Evolutionary conservation across 2,329 filamentous ascomycete species (phyloP).

Genomic region (Ceratocystis alfenasii): DNA sequence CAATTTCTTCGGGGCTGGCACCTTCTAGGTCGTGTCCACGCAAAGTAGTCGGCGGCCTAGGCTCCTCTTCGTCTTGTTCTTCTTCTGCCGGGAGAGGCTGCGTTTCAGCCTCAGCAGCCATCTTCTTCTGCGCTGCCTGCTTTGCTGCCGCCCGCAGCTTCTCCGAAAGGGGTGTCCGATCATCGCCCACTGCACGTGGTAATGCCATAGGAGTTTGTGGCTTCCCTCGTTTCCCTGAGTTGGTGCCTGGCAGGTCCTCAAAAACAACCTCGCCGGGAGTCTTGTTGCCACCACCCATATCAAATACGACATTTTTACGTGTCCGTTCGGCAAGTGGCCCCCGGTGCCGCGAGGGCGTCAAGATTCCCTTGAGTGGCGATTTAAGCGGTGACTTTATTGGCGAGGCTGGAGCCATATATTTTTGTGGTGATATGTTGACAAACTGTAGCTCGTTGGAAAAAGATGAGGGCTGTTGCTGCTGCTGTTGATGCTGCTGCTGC

Average conservation of each 20-base stretch:
- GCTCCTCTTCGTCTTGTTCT: too few relatives aligned
- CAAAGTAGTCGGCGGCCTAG: not conserved
- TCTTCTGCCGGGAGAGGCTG: conserved; percentile 12
- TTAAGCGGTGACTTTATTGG: conserved; percentile 17
- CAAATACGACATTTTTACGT: conserved; percentile 47
- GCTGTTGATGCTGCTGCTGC: not conserved
- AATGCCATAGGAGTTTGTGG: conserved; percentile 1
- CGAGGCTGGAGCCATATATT: conserved; percentile 9
- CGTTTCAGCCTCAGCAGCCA: not conserved
- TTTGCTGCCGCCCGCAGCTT: conserved; percentile 22
- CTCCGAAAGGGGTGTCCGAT: conserved; percentile 20
- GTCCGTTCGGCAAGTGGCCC: conserved; percentile 28
- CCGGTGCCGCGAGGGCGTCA: conserved; percentile 40
- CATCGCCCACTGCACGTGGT: conserved; percentile 5
- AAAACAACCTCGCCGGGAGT: conserved; percentile 38
- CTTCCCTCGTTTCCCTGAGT: conserved; percentile 16
- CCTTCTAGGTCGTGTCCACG: conserved; percentile 9
- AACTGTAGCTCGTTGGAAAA: not conserved
- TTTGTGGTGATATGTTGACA: conserved; percentile 15
- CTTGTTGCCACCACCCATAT: conserved; percentile 27
- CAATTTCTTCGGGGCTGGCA: conserved; percentile 27
- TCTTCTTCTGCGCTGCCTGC: conserved; percentile 24
- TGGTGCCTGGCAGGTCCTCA: conserved; percentile 38
- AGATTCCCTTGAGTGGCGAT: conserved; percentile 40
- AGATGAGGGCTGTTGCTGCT: not conserved